Percentiles rank a stretch among this genome's conserved stretches.
phyloP scores from a whole-genome alignment of 2,329 filamentous ascomycete genomes.

The Taxawa tesnikishii region DNA sequence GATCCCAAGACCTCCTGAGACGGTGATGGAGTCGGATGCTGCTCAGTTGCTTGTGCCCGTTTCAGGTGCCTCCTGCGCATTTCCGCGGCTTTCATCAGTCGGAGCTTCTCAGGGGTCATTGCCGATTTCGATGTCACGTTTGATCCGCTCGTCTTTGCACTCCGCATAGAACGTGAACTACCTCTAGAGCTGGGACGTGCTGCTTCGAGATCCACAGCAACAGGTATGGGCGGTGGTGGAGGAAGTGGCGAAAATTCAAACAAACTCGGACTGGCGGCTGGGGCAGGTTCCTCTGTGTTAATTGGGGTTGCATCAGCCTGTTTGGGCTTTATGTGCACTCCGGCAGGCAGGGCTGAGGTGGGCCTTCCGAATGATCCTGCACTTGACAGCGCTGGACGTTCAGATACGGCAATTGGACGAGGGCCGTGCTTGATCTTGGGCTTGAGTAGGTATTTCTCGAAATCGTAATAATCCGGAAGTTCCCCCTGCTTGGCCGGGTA shows the following conservation, averaged over 20 bases:
- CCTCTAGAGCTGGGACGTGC: constrained; percentile 21
- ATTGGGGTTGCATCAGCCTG: constrained; percentile 3
- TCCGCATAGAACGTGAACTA: constrained; percentile 11
- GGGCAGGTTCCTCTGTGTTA: constrained; percentile 2
- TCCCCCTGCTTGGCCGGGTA: too few species aligned
- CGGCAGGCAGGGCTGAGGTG: constrained; percentile 66
- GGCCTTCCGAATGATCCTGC: constrained; percentile 26
- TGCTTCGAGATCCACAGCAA: constrained; percentile 16
- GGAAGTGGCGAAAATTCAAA: constrained; percentile 8
- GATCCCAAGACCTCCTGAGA: too few species aligned
- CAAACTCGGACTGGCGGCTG: not conserved
- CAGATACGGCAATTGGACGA: constrained; percentile 59
- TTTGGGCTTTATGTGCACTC: constrained; percentile 44
- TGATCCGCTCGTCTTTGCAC: not conserved
- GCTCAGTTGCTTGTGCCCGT: too few species aligned
- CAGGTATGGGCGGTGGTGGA: constrained; percentile 21
- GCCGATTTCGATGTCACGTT: constrained; percentile 10
- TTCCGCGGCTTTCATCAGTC: constrained; percentile 89
- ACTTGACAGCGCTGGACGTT: constrained; percentile 35
- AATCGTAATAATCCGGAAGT: constrained; percentile 20
- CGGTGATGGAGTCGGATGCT: too few species aligned
- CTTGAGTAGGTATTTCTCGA: constrained; percentile 39
- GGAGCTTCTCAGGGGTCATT: constrained; percentile 78
- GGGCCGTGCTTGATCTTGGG: constrained; percentile 85
- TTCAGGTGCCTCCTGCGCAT: constrained; percentile 68